Evolutionary conservation across 2,329 filamentous ascomycete genomes (phyloP).

Genomic region (Fusarium marasasianum): DNA sequence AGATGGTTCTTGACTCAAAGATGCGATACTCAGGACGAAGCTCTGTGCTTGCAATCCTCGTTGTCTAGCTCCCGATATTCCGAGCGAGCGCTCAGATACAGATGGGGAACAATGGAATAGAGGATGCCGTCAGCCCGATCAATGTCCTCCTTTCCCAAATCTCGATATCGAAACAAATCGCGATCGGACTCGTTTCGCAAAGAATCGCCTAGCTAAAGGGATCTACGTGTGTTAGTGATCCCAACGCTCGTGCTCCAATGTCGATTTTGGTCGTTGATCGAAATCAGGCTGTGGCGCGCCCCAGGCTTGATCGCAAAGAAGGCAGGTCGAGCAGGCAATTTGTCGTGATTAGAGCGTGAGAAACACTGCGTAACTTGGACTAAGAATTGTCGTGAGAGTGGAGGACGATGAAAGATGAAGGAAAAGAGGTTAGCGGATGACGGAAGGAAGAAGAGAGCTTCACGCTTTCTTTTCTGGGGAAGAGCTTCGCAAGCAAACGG

Average conservation of each 20-base stretch:
- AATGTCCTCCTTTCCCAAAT: slow-evolving; percentile 35
- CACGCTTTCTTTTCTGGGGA: slow-evolving; percentile 27
- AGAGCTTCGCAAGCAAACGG: slow-evolving; percentile 38
- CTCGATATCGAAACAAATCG: slow-evolving; percentile 23
- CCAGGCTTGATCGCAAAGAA: slow-evolving; percentile 10
- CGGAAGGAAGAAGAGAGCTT: slow-evolving; percentile 24
- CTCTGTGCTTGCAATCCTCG: slow-evolving; percentile 66
- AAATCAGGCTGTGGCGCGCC: slow-evolving; percentile 10
- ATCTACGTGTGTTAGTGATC: background rate
- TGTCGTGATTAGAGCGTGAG: background rate
- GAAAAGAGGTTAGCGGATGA: background rate
- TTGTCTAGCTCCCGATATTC: slow-evolving; percentile 25
- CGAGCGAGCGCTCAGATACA: slow-evolving; percentile 37
- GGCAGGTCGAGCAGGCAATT: background rate
- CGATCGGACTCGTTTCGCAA: slow-evolving; percentile 5
- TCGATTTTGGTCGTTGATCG: background rate
- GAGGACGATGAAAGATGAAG: background rate
- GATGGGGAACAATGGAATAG: slow-evolving; percentile 22
- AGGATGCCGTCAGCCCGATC: slow-evolving; percentile 32
- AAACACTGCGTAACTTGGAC: background rate
- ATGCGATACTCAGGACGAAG: slow-evolving; percentile 65
- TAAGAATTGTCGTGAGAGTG: background rate
- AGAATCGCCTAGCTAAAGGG: background rate
- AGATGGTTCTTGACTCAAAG: slow-evolving; percentile 32
- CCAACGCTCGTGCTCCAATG: background rate